Percentiles rank a stretch among this genome's conserved stretches.
Evolutionary conservation across 2,329 filamentous ascomycete species (phyloP).

Genomic region (Alternaria sp.): DNA sequence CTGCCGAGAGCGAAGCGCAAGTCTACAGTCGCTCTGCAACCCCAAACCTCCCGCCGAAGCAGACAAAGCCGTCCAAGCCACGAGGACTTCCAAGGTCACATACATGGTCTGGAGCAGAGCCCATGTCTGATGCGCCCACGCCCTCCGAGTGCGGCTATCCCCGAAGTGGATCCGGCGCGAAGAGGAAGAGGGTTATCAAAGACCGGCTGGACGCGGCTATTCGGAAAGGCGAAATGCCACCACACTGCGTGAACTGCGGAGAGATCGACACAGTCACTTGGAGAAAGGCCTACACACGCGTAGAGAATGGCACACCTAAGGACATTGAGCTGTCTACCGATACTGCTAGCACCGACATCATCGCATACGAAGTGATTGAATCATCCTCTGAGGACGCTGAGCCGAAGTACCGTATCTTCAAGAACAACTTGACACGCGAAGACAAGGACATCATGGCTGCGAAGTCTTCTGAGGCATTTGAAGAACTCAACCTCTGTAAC

Average conservation of each 20-base stretch:
- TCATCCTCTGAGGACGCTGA: conserved; percentile 63
- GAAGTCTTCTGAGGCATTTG: conserved; percentile 58
- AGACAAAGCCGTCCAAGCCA: conserved; percentile 27
- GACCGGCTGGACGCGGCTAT: conserved; percentile 66
- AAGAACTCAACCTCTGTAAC: conserved; percentile 83
- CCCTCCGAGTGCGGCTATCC: conserved; percentile 28
- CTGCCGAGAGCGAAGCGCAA: conserved; percentile 24
- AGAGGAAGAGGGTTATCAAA: conserved; percentile 70
- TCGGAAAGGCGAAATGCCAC: conserved; percentile 80
- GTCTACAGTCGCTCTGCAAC: conserved; percentile 35
- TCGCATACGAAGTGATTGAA: conserved; percentile 42
- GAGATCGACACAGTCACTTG: conserved; percentile 96
- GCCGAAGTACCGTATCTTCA: conserved; percentile 74
- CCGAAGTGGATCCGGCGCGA: conserved; percentile 61
- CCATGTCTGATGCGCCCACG: conserved; percentile 41
- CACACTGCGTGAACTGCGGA: conserved; percentile 90
- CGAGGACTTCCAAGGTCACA: conserved; percentile 44
- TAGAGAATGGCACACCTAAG: conserved; percentile 71
- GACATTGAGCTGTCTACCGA: conserved; percentile 69
- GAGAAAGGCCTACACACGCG: conserved; percentile 89
- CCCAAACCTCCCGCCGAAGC: conserved; percentile 24
- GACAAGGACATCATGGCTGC: conserved; percentile 60
- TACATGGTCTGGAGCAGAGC: conserved; percentile 46
- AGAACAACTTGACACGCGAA: conserved; percentile 72
- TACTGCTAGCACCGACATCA: conserved; percentile 74